A percentile compares a stretch with the other conserved stretches of the same genome.
phyloP scores from a whole-genome alignment of 2,329 filamentous ascomycete genomes.

The Pseudogymnoascus sp. region DNA sequence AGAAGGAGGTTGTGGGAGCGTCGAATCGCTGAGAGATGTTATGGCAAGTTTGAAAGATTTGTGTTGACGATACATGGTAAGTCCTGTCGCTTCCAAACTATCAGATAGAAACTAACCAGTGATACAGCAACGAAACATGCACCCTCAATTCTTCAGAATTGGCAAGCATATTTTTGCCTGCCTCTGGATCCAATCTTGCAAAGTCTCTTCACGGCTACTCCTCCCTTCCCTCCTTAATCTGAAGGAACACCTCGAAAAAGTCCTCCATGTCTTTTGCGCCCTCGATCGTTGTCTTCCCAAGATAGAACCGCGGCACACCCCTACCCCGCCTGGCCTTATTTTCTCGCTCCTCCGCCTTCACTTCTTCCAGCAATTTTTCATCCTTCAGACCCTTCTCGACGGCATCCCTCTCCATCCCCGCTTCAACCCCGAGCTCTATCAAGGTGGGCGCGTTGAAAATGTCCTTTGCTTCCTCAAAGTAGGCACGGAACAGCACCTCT shows the following conservation, averaged over 20 bases:
- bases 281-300: neutral
- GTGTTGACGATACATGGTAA: neutral
- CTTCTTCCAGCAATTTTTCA: slow-evolving; percentile 41
- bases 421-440: neutral
- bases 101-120: neutral
- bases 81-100: no score
- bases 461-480: slow-evolving; percentile 57
- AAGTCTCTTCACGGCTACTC: slow-evolving; percentile 44
- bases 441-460: slow-evolving; percentile 41
- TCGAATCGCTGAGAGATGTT: neutral
- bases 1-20: neutral
- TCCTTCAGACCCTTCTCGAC: slow-evolving; percentile 47
- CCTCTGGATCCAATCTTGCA: slow-evolving; percentile 69
- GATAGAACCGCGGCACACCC: neutral
- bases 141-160: slow-evolving; percentile 60
- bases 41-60: neutral
- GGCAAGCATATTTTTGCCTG: slow-evolving; percentile 61
- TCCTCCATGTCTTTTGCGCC: slow-evolving; percentile 2
- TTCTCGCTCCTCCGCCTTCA: slow-evolving; percentile 46
- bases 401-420: slow-evolving; percentile 41
- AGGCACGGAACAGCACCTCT: slow-evolving; percentile 54
- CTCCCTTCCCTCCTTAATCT: slow-evolving; percentile 27
- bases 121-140: slow-evolving; percentile 42
- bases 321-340: slow-evolving; percentile 31
- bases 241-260: neutral